These are phyloP conservation scores for Tagetes erecta DNA, from an alignment of 129 eudicot genomes.

Conservation along the genomic window DNA sequence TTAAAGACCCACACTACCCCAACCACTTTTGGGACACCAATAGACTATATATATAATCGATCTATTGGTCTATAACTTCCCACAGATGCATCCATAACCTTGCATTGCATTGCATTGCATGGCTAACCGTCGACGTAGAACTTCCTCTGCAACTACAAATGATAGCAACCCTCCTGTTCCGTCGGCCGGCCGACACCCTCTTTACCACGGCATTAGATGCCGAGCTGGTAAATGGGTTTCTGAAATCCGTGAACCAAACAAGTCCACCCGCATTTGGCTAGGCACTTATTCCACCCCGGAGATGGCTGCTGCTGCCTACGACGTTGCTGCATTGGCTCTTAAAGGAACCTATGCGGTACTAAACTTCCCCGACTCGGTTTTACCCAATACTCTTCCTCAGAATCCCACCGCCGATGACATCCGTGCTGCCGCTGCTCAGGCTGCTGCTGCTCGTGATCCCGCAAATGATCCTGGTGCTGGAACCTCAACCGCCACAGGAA, in stretches of 20 bases:
- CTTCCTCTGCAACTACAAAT: slow-evolving; percentile 22
- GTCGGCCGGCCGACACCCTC: slow-evolving; percentile 37
- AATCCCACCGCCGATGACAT: slow-evolving; percentile 55
- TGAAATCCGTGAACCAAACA: slow-evolving; percentile 52
- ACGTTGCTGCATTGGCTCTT: slow-evolving; percentile 51
- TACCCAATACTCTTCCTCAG: slow-evolving; percentile 57
- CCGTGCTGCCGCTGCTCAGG: slow-evolving; percentile 71
- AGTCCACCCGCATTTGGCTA: slow-evolving; percentile 46
- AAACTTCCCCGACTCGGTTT: slow-evolving; percentile 64
- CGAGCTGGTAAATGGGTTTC: slow-evolving; percentile 59
- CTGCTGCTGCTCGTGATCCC: slow-evolving; percentile 56
- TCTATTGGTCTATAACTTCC: not conserved
- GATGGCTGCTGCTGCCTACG: slow-evolving; percentile 56
- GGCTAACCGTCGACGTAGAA: slow-evolving; percentile 26
- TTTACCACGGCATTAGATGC: slow-evolving; percentile 45
- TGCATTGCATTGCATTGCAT: not conserved
- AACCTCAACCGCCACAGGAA: not conserved
- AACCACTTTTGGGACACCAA: not conserved
- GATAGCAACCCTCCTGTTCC: slow-evolving; percentile 11
- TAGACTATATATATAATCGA: not conserved
- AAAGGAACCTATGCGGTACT: slow-evolving; percentile 57
- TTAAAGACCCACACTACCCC: not conserved
- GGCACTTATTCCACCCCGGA: slow-evolving; percentile 51
- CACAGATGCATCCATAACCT: not conserved
- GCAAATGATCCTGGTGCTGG: slow-evolving; percentile 16